Evolutionary conservation across 306 rosid species (phyloP).

Genomic region (Begonia loranthoides): DNA sequence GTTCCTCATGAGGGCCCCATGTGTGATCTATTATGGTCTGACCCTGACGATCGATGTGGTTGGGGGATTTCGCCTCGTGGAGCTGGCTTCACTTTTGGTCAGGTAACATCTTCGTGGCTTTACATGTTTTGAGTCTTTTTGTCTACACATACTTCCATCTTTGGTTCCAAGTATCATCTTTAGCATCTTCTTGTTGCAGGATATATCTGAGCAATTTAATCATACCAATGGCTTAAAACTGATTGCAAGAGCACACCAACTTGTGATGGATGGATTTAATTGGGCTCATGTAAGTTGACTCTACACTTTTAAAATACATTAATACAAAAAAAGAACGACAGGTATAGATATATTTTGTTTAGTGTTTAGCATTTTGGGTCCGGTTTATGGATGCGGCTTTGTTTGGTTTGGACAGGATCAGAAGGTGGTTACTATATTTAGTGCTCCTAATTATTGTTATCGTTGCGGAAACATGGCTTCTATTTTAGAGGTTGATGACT

Average conservation of each 20-base stretch:
- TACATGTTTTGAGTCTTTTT: background rate
- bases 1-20: conserved; percentile 99
- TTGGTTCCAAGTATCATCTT: background rate
- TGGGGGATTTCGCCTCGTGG: conserved; percentile 99
- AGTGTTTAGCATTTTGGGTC: conserved; percentile 1
- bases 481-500: conserved; percentile 95
- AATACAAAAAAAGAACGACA: background rate
- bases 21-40: conserved; percentile 99
- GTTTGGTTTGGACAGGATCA: conserved; percentile 71
- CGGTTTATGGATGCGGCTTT: conserved; percentile 8
- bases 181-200: conserved; percentile 33
- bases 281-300: conserved; percentile 88
- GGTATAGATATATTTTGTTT: background rate
- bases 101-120: conserved; percentile 34
- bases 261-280: conserved; percentile 99
- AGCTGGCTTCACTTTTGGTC: conserved; percentile 98
- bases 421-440: conserved; percentile 97
- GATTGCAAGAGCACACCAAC: conserved; percentile 99
- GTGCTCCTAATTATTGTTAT: conserved; percentile 98
- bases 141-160: background rate
- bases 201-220: conserved; percentile 96
- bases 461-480: conserved; percentile 99
- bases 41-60: conserved; percentile 99
- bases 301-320: background rate
- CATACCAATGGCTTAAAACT: conserved; percentile 83